Evolutionary conservation across 2,329 filamentous ascomycete genomes (phyloP), one percentile per base, ranked within the genome.

Genomic region (Penicillium sp.): DNA sequence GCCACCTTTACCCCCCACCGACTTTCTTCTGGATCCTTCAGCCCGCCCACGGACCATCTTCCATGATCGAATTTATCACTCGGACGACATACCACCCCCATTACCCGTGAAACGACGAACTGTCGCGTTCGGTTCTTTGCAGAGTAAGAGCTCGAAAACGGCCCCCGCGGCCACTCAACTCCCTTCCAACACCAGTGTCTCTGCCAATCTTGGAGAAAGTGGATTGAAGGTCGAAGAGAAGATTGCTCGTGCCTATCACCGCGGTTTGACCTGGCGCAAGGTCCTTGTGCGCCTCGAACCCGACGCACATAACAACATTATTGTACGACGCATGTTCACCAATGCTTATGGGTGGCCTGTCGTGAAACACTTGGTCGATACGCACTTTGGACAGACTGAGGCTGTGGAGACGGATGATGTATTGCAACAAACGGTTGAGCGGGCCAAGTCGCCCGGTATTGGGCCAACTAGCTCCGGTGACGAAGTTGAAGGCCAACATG

Each of bases 301-400:
- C 0, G 95, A 99, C 75, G 95, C 95, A 0, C 95, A 99, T 78
- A 99, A 99, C 76, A 99, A 99, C 74, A 96, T 99, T 64, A 89
- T 98, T 59, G 95, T 99, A 25, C 89, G 95, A 16, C 88, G 95
- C 55, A 96, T 92, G 88, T 99, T 99, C 73, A 89, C 92, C 55
- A 99, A 99, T 69, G 95, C 95, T 0, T 96, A 96, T 67, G 95
- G 95, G 2, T 99, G 95, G 95, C 95, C 95, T 0, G 95, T 99
- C 1, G 81, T 98, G 50, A 93, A 97, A 76, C 95, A 99, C 75
- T 78, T 98, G 21, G 93, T 95, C 52, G 93, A 98, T 68, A 92
- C 92, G 0, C 95, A 99, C 76, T 99, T 99, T 72, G 90, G 87
- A 53, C 90, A 96, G 69, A 87, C 86, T 1, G 84, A 84, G 48